A percentile compares a stretch with the other conserved stretches of the same genome.
Conservation (phyloP, 2,329 filamentous ascomycete species). For the Pezicula rhizophila region DNA sequence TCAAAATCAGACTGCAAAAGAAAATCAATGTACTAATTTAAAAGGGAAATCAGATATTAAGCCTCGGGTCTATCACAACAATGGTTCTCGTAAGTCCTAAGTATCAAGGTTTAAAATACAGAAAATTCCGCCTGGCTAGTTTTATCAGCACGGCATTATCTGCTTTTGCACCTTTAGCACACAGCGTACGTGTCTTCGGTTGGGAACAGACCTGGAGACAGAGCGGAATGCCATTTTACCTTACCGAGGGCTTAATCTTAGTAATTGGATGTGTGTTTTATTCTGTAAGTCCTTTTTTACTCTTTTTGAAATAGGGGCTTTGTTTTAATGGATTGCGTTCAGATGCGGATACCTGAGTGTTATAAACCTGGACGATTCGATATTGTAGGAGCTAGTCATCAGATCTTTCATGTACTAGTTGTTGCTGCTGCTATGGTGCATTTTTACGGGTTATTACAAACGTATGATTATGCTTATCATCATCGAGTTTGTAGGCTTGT, state of each 20-base stretch:
- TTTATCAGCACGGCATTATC: constrained; percentile 18
- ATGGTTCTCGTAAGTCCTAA: constrained; percentile 23
- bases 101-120: constrained; percentile 16
- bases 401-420: constrained; percentile 20
- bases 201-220: constrained; percentile 7
- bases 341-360: constrained; percentile 15
- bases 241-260: constrained; percentile 10
- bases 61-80: constrained; percentile 28
- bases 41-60: constrained; percentile 26
- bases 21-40: background rate
- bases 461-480: constrained; percentile 9
- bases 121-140: constrained; percentile 12
- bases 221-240: constrained; percentile 16
- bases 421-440: constrained; percentile 10
- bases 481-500: no score
- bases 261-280: constrained; percentile 11
- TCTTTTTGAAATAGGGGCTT: background rate
- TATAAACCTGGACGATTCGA: constrained; percentile 16
- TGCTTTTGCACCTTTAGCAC: constrained; percentile 14
- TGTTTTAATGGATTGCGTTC: background rate
- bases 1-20: background rate
- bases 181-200: constrained; percentile 13
- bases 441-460: constrained; percentile 9
- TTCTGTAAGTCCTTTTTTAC: constrained; percentile 2
- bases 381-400: constrained; percentile 15